Evolutionary conservation across 2,329 filamentous ascomycete species (phyloP).

Genomic region (Alternaria ventricosa): DNA sequence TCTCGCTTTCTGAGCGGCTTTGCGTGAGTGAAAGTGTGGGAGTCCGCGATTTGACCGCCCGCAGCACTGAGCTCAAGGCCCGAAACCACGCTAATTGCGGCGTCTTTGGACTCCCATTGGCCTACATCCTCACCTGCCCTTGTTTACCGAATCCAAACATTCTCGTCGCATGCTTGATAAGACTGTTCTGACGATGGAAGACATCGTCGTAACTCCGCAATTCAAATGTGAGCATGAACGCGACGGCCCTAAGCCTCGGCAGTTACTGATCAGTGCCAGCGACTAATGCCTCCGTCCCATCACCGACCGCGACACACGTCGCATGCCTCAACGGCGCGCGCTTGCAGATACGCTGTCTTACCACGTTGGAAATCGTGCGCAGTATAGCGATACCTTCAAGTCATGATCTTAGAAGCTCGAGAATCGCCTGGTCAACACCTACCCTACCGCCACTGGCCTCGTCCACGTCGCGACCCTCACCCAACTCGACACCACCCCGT

Average conservation of each 20-base stretch:
- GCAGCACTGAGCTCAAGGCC: not conserved
- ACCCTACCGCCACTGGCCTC: conserved; percentile 1
- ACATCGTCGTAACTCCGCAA: conserved; percentile 36
- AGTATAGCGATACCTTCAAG: conserved; percentile 44
- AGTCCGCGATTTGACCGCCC: not conserved
- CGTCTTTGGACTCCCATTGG: conserved; percentile 28
- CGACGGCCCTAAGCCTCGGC: not conserved
- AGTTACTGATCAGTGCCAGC: conserved; percentile 28
- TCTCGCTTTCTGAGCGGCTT: not conserved
- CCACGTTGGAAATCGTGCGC: conserved; percentile 45
- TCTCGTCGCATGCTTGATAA: conserved; percentile 7
- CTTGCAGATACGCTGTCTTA: conserved; percentile 49
- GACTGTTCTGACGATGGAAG: conserved; percentile 29
- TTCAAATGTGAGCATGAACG: conserved; percentile 35
- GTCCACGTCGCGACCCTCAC: conserved; percentile 3
- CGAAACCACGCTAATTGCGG: conserved; percentile 13
- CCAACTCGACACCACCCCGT: conserved; percentile 29
- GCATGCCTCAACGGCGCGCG: conserved; percentile 48
- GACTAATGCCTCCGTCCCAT: conserved; percentile 44
- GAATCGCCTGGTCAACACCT: conserved; percentile 48
- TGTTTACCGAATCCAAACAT: conserved; percentile 43
- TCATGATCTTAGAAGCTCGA: conserved; percentile 36
- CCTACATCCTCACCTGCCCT: conserved; percentile 11
- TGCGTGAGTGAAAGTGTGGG: not conserved
- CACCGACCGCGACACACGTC: conserved; percentile 48